These are phyloP conservation scores for Fistulifera pelliculosa DNA, from an alignment of 108 stramenopile species.

Conservation along the genomic window DNA sequence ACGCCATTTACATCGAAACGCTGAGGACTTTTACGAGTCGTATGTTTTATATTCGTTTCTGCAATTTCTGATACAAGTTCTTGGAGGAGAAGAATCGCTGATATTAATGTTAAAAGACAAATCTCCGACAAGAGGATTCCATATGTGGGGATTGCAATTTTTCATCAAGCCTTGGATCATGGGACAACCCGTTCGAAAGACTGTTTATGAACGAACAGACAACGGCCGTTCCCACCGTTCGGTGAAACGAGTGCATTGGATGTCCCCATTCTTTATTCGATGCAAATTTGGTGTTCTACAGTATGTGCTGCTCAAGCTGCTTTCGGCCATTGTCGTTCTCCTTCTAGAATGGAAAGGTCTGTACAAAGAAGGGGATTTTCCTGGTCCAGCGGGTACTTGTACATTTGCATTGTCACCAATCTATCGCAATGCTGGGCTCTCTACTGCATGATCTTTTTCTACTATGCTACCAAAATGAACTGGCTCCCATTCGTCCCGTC, in stretches of 20 bases:
- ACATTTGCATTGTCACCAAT: slow-evolving; percentile 82
- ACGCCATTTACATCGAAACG: slow-evolving; percentile 80
- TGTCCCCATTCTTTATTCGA: slow-evolving; percentile 75
- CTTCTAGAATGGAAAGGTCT: slow-evolving; percentile 53
- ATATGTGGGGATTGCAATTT: slow-evolving; percentile 74
- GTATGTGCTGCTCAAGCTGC: slow-evolving; percentile 86
- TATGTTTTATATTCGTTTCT: slow-evolving; percentile 91
- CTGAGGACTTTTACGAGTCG: slow-evolving; percentile 81
- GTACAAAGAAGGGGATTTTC: slow-evolving; percentile 90
- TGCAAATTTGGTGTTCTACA: slow-evolving; percentile 90
- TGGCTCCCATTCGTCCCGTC: slow-evolving; percentile 82
- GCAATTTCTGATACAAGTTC: slow-evolving; percentile 83
- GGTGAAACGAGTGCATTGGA: slow-evolving; percentile 75
- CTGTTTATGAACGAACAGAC: background rate
- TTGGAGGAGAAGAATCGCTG: slow-evolving; percentile 85
- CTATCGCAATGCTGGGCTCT: slow-evolving; percentile 94
- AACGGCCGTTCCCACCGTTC: slow-evolving; percentile 13
- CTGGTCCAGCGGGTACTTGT: slow-evolving; percentile 69
- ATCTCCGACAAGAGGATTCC: slow-evolving; percentile 72
- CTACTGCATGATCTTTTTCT: slow-evolving; percentile 93
- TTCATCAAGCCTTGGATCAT: slow-evolving; percentile 87
- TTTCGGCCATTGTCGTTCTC: slow-evolving; percentile 44
- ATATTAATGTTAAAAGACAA: slow-evolving; percentile 85
- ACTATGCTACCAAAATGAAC: slow-evolving; percentile 87
- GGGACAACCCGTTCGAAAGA: slow-evolving; percentile 72